Conservation (phyloP, 2,329 filamentous ascomycete species). For the Pseudocercospora fuligena region DNA sequence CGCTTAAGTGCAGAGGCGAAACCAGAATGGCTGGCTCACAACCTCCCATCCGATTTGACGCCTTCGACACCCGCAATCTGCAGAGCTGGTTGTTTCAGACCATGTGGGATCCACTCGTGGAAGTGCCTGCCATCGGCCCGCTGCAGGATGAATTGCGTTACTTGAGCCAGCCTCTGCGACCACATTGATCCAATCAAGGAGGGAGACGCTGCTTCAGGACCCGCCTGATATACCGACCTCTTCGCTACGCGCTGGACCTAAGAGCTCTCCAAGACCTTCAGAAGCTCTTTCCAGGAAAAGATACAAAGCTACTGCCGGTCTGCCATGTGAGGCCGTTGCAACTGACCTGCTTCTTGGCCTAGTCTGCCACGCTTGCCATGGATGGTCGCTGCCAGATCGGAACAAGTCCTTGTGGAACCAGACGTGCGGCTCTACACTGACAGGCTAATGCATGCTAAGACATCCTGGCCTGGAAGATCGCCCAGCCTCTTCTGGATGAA, state of each 20-base stretch:
- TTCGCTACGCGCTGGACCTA: slow-evolving; percentile 2
- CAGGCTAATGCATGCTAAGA: slow-evolving; percentile 8
- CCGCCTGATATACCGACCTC: not conserved
- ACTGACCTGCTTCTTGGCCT: not conserved
- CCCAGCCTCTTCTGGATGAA: not conserved
- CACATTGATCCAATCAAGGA: not conserved
- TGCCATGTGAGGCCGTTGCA: slow-evolving; percentile 11
- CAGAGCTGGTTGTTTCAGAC: slow-evolving; percentile 26
- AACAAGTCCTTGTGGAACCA: not conserved
- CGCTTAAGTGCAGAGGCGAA: slow-evolving; percentile 24
- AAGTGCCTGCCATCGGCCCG: slow-evolving; percentile 19
- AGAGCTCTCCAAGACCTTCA: slow-evolving; percentile 5
- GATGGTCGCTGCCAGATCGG: not conserved
- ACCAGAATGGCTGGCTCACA: slow-evolving; percentile 24
- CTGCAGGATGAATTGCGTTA: slow-evolving; percentile 23
- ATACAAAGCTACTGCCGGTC: not conserved
- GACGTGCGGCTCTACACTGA: not conserved
- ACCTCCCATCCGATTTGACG: not conserved
- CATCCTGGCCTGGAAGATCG: slow-evolving; percentile 2
- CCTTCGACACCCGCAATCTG: slow-evolving; percentile 16
- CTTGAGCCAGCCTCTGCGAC: not conserved
- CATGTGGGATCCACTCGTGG: slow-evolving; percentile 9
- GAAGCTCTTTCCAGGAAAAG: not conserved
- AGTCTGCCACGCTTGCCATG: slow-evolving; percentile 3
- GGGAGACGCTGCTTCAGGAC: not conserved